These are phyloP conservation scores for Myriosclerotinia duriaeana DNA, from an alignment of 2,329 filamentous ascomycete genomes.

Conservation along the genomic window DNA sequence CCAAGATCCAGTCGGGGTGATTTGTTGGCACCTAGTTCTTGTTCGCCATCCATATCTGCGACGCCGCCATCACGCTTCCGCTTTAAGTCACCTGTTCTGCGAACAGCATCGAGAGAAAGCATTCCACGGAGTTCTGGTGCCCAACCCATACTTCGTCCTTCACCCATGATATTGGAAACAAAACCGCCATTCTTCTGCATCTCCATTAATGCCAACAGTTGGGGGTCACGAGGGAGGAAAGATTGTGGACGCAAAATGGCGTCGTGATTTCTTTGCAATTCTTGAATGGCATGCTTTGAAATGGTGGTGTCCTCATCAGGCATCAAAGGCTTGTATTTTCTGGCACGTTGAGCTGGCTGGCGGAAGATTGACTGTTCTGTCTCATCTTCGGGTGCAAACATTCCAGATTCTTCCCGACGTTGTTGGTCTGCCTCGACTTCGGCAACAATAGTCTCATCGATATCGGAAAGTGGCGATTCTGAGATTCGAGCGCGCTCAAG, in stretches of 20 bases:
- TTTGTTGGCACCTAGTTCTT: constrained; percentile 58
- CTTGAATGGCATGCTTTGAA: constrained; percentile 74
- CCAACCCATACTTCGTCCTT: constrained; percentile 76
- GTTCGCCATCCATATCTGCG: constrained; percentile 71
- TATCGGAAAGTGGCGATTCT: constrained; percentile 68
- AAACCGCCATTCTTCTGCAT: constrained; percentile 91
- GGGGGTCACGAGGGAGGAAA: constrained; percentile 83
- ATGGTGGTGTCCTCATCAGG: constrained; percentile 79
- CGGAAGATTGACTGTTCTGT: constrained; percentile 59
- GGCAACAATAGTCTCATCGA: constrained; percentile 61
- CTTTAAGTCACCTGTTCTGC: constrained; percentile 78
- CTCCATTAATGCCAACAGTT: constrained; percentile 82
- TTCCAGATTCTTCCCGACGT: constrained; percentile 50
- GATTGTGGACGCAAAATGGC: constrained; percentile 80
- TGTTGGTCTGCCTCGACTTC: constrained; percentile 56
- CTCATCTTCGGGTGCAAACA: constrained; percentile 59
- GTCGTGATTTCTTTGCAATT: constrained; percentile 80
- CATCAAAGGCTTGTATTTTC: constrained; percentile 77
- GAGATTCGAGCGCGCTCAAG: constrained; percentile 62
- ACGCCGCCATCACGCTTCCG: constrained; percentile 89
- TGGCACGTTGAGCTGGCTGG: constrained; percentile 67
- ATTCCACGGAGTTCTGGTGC: constrained; percentile 91
- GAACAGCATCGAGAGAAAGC: constrained; percentile 80
- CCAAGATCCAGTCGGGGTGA: constrained; percentile 65
- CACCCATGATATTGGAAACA: constrained; percentile 80